A percentile compares a stretch with the other conserved stretches of the same genome.
These are phyloP conservation scores for Balamuthia mandrillaris DNA, from an alignment of 208 protist species.

Conservation along the genomic window DNA sequence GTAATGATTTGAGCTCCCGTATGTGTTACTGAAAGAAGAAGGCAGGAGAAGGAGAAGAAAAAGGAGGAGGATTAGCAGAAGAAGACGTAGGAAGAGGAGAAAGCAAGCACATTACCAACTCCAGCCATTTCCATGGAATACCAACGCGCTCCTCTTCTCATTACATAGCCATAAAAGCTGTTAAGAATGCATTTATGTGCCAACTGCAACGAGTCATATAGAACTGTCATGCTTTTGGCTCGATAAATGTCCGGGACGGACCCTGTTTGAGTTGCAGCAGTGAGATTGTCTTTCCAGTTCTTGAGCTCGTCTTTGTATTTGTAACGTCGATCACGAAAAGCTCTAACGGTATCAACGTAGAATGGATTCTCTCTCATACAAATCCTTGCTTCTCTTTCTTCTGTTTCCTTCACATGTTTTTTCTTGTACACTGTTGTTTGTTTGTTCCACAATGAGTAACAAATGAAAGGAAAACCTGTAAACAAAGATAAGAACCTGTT, in stretches of 20 bases:
- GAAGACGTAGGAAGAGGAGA: not conserved
- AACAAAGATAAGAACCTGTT: too few relatives aligned
- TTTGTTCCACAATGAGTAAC: too few relatives aligned
- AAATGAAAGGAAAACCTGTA: too few relatives aligned
- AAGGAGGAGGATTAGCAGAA: not conserved
- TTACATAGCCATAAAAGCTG: constrained; percentile 99
- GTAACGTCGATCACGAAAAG: constrained; percentile 98
- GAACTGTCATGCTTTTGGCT: constrained; percentile 86
- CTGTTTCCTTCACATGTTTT: constrained; percentile 80
- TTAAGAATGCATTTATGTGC: constrained; percentile 99
- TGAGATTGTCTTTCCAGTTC: constrained; percentile 87
- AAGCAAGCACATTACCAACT: constrained; percentile 77
- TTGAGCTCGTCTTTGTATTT: constrained; percentile 97
- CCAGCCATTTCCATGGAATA: constrained; percentile 99
- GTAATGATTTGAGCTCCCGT: constrained; percentile 99
- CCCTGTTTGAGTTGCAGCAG: constrained; percentile 59
- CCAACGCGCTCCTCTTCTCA: constrained; percentile 97
- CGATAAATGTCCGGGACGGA: constrained; percentile 41
- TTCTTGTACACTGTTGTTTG: constrained; percentile 96
- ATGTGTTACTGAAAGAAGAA: constrained; percentile 84
- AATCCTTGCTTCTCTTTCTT: constrained; percentile 83
- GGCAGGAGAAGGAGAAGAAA: too few relatives aligned
- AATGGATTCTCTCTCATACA: constrained; percentile 99
- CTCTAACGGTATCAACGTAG: constrained; percentile 98
- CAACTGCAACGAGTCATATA: constrained; percentile 99